phyloP scores from a whole-genome alignment of 75 land plant genomes.

The Selaginella moellendorffii region DNA sequence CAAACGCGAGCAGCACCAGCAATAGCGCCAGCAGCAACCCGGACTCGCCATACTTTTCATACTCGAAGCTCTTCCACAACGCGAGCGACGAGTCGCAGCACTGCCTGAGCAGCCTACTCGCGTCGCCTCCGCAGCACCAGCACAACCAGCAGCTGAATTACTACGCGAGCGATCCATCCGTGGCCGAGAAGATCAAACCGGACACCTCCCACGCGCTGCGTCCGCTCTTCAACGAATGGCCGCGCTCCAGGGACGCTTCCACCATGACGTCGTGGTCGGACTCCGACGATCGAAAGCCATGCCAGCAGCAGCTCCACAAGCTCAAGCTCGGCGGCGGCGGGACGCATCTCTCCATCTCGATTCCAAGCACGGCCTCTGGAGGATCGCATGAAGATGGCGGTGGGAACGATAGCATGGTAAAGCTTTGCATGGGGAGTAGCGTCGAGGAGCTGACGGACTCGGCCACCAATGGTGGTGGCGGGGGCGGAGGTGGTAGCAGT shows the following conservation, averaged over 20 bases:
- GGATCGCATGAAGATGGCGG: background rate
- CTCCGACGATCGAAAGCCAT: background rate
- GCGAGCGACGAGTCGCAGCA: background rate
- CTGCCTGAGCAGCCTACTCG: background rate
- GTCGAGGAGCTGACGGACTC: background rate
- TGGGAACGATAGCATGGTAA: background rate
- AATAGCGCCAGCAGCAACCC: background rate
- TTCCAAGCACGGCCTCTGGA: background rate
- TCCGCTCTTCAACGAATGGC: background rate
- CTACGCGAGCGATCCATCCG: background rate
- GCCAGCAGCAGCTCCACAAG: too few relatives aligned
- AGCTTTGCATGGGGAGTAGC: background rate
- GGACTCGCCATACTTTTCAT: background rate
- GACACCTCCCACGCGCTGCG: background rate
- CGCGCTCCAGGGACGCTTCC: background rate
- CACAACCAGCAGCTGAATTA: background rate
- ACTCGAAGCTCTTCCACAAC: background rate
- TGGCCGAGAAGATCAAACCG: background rate
- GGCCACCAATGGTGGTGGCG: too few relatives aligned
- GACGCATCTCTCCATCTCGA: background rate
- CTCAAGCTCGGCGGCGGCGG: background rate
- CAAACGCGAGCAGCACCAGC: background rate
- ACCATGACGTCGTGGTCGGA: background rate
- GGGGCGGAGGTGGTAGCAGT: too few relatives aligned
- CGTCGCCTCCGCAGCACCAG: background rate